A percentile compares a stretch with the other conserved stretches of the same genome.
These are phyloP conservation scores for Phytophthora citricola DNA, from an alignment of 352 stramenopile genomes.

Conservation along the genomic window DNA sequence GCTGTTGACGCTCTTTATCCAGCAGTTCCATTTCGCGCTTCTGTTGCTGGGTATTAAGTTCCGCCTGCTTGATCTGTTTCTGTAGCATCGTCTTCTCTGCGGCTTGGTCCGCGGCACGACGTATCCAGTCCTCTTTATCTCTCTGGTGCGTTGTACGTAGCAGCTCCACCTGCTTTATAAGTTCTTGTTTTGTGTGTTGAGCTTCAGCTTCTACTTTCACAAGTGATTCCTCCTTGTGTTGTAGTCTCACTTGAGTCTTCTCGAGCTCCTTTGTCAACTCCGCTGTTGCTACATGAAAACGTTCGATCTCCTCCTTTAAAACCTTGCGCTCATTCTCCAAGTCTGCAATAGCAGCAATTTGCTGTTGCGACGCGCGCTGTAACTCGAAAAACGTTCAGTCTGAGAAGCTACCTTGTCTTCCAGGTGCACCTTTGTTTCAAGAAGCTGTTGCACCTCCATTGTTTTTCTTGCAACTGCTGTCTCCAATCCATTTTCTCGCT, in stretches of 20 bases:
- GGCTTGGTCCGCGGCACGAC: constrained; percentile 64
- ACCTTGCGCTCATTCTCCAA: constrained; percentile 47
- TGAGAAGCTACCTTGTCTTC: constrained; percentile 67
- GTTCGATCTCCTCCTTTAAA: constrained; percentile 40
- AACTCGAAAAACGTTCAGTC: constrained; percentile 46
- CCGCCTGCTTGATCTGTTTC: constrained; percentile 57
- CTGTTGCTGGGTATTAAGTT: constrained; percentile 35
- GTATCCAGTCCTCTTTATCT: constrained; percentile 72
- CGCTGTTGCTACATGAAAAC: constrained; percentile 26
- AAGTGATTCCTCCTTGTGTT: constrained; percentile 54
- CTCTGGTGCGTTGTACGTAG: constrained; percentile 44
- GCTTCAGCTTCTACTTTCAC: constrained; percentile 39
- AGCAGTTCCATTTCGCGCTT: constrained; percentile 48
- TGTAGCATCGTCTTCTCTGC: constrained; percentile 62
- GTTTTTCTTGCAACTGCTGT: constrained; percentile 50
- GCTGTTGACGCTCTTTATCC: constrained; percentile 52
- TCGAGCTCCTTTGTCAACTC: constrained; percentile 61
- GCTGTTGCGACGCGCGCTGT: constrained; percentile 41
- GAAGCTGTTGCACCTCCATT: constrained; percentile 51
- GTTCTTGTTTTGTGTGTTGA: constrained; percentile 42
- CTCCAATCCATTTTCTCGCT: constrained; percentile 52
- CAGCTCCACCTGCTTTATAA: constrained; percentile 44
- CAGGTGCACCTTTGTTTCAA: constrained; percentile 53
- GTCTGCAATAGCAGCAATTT: constrained; percentile 35
- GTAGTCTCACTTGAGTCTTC: constrained; percentile 54